Evolutionary conservation across 257 asterid species (phyloP).

Genomic region (Capsicum rhomboideum): DNA sequence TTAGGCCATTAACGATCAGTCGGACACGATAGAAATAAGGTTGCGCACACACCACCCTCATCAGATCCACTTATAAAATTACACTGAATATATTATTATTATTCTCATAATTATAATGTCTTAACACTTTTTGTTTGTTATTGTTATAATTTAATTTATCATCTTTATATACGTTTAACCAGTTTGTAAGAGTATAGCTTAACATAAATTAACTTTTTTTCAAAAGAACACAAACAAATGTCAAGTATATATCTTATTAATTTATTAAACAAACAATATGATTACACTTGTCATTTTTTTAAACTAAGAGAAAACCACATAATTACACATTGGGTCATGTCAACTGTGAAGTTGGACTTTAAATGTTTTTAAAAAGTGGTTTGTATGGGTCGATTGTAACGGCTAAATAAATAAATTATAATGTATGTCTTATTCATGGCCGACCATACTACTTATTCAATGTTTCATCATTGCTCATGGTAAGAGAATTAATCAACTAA

Average conservation of each 20-base stretch:
- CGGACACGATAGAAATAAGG: too few species aligned
- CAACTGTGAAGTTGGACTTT: not conserved
- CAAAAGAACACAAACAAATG: not conserved
- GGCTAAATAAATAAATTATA: not conserved
- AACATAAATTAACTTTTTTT: too few species aligned
- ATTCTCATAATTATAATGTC: too few species aligned
- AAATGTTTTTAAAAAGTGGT: not conserved
- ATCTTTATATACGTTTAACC: too few species aligned
- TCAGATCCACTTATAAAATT: too few species aligned
- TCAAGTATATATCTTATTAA: not conserved
- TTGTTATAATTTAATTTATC: too few species aligned
- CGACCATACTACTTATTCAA: slow-evolving; percentile 1
- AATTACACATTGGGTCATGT: not conserved
- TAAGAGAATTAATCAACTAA: not conserved
- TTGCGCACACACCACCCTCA: too few species aligned
- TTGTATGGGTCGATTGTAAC: not conserved
- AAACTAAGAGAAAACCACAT: not conserved
- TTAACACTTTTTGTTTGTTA: too few species aligned
- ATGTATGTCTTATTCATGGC: not conserved
- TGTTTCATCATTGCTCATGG: not conserved
- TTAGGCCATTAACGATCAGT: too few species aligned
- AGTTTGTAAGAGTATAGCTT: too few species aligned
- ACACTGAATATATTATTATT: too few species aligned
- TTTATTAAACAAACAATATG: not conserved
- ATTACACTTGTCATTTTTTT: not conserved